Base-by-base conservation (phyloP, 1,139 yeast genomes). In the Schizosaccharomyces versatilis region DNA sequence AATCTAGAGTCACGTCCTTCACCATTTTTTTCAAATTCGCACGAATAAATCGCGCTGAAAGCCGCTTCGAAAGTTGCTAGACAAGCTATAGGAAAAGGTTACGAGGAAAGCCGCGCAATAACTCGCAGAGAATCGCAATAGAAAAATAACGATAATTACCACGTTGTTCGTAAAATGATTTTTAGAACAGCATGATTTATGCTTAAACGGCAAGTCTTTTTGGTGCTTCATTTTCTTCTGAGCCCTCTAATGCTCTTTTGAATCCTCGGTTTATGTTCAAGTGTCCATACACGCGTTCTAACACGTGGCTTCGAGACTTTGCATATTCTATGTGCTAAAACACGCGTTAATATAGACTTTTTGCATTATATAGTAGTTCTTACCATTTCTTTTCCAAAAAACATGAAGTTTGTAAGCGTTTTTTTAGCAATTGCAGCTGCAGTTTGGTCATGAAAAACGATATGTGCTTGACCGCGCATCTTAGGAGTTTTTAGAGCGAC, bases 391-490 rank as follows among this genome's bases (percentile, higher is more conserved):
- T 81, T 82, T 6, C 78, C 83, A 61, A 83, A 77, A 40, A 84
- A 69, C 8, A 58, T 59, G 53, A 70, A 69, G 1, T 73, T 73
- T 56, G 80, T 76, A 7, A 79, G 63, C 7, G 71, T 66, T 47
- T 72, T 66, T 59, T 76, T 57, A 0, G 93, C 90, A 41, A 66
- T 57, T 1, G 71, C 66, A 0, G 94, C 84, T 52, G 73, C 72
- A 6, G 69, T 69, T 1, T 70, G 60, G 49, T 73, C 72, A 36
- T 74, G 72, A 57, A 79, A 76, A 6, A 77, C 73, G 1, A 84
- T 66, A 69, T 82, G 85, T 0, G 93, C 94, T 65, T 82, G 93
- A 0, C 94, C 94, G 47, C 88, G 71, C 70, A 78, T 71, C 60
- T 71, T 71, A 36, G 83, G 63, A 62, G 79, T 80, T 59, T 74